Evolutionary conservation across 2,329 filamentous ascomycete genomes (phyloP), one percentile per base, ranked within the genome.

Genomic region (Dothistroma septosporum): DNA sequence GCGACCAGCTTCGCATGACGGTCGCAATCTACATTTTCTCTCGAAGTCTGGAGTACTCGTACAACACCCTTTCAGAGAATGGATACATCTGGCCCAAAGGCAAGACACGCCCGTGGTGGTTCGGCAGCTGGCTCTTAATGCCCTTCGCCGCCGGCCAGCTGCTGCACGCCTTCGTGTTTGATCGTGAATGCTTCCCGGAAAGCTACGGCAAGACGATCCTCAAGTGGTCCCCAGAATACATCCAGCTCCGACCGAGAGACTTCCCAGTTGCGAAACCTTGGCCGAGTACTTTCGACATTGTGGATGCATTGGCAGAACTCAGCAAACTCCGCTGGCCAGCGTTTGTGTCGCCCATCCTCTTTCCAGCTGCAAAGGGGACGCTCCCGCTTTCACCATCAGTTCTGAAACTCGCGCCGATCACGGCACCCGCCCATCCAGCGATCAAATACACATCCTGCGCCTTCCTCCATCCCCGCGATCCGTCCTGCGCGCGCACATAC

Each of bases 401-500:
- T n/a, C 73, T 81, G 22, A 78, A 83, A 12, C 87, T 97, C 59
- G 82, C 87, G 0, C 90, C 92, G 0, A 85, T 97, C 58, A 91
- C 91, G 1, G 87, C 89, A 1, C 85, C 89, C 31, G 93, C 93
- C 0, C 93, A 97, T 71, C 93, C 93, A 1, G 86, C 91, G 47
- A 93, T 96, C 73, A 87, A 85, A 10, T 88, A 87, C 28, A 85
- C 97, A 21, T 93, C 91, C 48, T 99, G 94, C 76, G 93, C 93
- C 0, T 83, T 93, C 1, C 85, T 97, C 2, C 93, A 99, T 73
- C 92, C 93, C 0, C 82, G 85, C 19, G 90, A 96, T 69, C 92
- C 93, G 0, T 96, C 90, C 19, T 99, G 93, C 75, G 83, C 88
- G 41, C 89, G 90, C 32, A 95, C 91, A 2, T 95, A 92, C 73